Evolutionary conservation across 2,329 filamentous ascomycete species (phyloP).

Genomic region (Hypoxylon sp.): DNA sequence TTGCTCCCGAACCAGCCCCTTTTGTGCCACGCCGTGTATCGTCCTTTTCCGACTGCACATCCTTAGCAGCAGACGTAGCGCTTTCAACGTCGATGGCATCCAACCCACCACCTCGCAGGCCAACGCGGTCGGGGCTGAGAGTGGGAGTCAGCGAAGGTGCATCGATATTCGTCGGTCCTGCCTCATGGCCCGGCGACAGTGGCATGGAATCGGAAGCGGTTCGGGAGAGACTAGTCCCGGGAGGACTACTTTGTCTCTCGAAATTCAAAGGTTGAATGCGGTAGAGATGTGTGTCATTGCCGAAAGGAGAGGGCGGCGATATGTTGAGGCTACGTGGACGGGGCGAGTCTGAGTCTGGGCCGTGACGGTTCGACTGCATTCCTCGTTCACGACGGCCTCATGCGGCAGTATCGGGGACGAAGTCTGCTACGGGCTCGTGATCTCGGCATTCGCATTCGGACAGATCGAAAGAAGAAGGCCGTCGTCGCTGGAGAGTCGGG

Average conservation of each 20-base stretch:
- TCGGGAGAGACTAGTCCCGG: slow-evolving; percentile 24
- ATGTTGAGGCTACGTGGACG: slow-evolving; percentile 35
- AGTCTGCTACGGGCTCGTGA: slow-evolving; percentile 41
- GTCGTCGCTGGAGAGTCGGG: slow-evolving; percentile 14
- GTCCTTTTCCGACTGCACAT: slow-evolving; percentile 35
- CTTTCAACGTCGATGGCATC: slow-evolving; percentile 26
- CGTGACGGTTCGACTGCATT: slow-evolving; percentile 44
- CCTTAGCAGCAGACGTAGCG: slow-evolving; percentile 15
- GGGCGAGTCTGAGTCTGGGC: slow-evolving; percentile 36
- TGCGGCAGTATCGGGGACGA: slow-evolving; percentile 41
- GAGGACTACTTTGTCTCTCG: slow-evolving; percentile 27
- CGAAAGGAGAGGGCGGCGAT: slow-evolving; percentile 22
- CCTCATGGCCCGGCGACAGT: slow-evolving; percentile 24
- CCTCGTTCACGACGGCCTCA: slow-evolving; percentile 44
- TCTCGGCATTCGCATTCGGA: slow-evolving; percentile 42
- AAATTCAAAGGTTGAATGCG: slow-evolving; percentile 18
- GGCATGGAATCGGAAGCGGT: slow-evolving; percentile 31
- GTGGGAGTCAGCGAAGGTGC: slow-evolving; percentile 29
- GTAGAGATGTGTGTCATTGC: slow-evolving; percentile 22
- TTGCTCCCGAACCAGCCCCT: slow-evolving; percentile 31
- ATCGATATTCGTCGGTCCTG: slow-evolving; percentile 31
- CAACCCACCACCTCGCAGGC: slow-evolving; percentile 38
- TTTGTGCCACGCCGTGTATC: slow-evolving; percentile 27
- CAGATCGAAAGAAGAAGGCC: slow-evolving; percentile 15
- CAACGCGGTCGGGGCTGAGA: slow-evolving; percentile 31